Conservation (phyloP, 176 grass and related monocot genomes). For the Rhipidocladum racemiflorum region DNA sequence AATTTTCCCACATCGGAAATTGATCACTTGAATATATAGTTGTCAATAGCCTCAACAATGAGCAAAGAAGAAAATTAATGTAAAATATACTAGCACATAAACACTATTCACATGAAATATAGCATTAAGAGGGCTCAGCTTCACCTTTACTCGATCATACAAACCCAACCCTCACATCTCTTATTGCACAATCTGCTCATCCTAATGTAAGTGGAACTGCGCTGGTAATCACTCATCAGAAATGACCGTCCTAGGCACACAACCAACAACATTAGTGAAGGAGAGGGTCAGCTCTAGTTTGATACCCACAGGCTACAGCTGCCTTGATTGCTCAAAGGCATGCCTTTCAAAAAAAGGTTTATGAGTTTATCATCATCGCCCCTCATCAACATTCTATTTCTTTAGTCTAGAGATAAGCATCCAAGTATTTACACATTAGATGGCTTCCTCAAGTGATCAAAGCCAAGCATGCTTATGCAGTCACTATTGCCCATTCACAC, state of each 20-base stretch:
- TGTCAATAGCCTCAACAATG: too few relatives aligned
- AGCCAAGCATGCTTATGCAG: neutral
- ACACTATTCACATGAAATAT: too few relatives aligned
- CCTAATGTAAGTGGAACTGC: neutral
- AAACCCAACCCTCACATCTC: too few relatives aligned
- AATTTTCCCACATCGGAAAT: too few relatives aligned
- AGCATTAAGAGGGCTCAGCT: too few relatives aligned
- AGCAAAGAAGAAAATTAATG: too few relatives aligned
- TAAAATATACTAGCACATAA: too few relatives aligned
- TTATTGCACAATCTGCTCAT: neutral
- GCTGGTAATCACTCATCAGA: neutral
- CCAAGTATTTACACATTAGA: neutral
- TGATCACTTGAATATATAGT: too few relatives aligned
- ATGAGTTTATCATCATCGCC: conserved; percentile 20
- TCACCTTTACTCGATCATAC: too few relatives aligned
- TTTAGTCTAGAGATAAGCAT: neutral
- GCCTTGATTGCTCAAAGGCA: conserved; percentile 21
- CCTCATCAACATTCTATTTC: neutral
- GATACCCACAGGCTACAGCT: conserved; percentile 3
- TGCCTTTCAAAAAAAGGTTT: neutral
- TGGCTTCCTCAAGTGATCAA: neutral
- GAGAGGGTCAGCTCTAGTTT: neutral
- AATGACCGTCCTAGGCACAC: conserved; percentile 26
- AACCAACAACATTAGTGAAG: neutral
- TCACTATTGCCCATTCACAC: neutral